Evolutionary conservation across 208 protist species (phyloP).

Genomic region (Tritrichomonas foetus): DNA sequence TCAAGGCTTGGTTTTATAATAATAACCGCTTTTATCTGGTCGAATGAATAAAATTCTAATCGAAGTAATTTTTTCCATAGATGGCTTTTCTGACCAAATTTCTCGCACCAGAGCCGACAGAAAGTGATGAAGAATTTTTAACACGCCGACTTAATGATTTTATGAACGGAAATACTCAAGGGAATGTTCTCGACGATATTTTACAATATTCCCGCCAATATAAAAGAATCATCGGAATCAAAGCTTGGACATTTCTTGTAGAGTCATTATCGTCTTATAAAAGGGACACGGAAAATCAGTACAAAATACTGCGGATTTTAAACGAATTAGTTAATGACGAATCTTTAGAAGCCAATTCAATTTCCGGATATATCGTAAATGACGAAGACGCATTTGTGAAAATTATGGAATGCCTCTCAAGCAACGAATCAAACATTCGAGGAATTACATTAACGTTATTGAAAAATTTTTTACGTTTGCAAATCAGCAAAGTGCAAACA

Average conservation of each 20-base stretch:
- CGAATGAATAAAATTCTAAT: too few relatives aligned
- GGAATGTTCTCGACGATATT: neutral
- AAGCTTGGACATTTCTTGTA: neutral
- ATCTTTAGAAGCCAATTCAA: neutral
- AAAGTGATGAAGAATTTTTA: neutral
- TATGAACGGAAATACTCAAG: neutral
- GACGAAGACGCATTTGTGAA: neutral
- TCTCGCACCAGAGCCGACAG: neutral
- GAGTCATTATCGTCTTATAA: neutral
- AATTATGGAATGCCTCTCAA: neutral
- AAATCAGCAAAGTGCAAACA: neutral
- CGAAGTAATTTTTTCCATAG: too few relatives aligned
- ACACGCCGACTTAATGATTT: neutral
- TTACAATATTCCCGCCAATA: neutral
- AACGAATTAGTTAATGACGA: neutral
- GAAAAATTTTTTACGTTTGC: neutral
- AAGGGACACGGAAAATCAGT: neutral
- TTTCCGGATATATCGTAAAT: neutral
- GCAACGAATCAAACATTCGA: neutral
- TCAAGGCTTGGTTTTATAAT: too few relatives aligned
- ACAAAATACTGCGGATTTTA: neutral
- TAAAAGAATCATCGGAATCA: neutral
- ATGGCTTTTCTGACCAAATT: neutral
- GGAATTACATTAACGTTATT: neutral
- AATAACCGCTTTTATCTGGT: too few relatives aligned